Base-by-base conservation (phyloP, 768 basidiomycete species). In the Amanita exitialis region DNA sequence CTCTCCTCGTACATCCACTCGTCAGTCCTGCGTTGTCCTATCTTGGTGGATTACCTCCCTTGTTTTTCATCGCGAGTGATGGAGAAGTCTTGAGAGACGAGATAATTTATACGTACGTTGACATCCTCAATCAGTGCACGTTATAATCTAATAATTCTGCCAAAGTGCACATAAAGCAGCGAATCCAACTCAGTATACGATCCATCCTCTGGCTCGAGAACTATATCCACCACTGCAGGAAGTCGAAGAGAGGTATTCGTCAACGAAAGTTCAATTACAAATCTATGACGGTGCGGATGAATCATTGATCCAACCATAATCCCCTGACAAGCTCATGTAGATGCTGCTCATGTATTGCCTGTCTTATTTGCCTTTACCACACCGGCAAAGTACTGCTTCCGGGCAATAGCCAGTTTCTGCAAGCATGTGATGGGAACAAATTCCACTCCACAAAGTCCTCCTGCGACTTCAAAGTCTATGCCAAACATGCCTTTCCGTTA, bases 51-150 rank as follows among this genome's bases (percentile, higher is more conserved):
- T 66, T 99, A 0, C 90, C 90, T 1, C 96, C 96, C 10, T 61
- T 98, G 42, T 66, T 91, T 21, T 67, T 99, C 56, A 81, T 93
- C 56, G 86, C 82, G 1, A 83, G 95, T 36, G 88, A 96, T 51
- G 87, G 85, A 58, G 95, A 98, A 67, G 90, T 95, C 0, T 66
- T 97, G 38, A 73, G 93, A 49, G 95, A 98, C 61, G 95, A 97
- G 65, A 82, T 90, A 30, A 79, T 97, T 27, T 97, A 90, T 61
- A 69, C 77, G 90, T 89, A 44, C 55, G 83, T 52, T 21, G 39
- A 46, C 4, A 41, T 39, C 1, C 15, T 27, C 25, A 36, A 25
- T n/a, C 20, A 28, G n/a, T 12, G 18, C 47, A 27, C 7, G 36
- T n/a, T 27, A 18, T 51, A 51, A 49, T 46, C 1, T 32, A 32